Base-by-base conservation (phyloP, 2,329 filamentous ascomycete species). In the Colletotrichum ledebouriae region DNA sequence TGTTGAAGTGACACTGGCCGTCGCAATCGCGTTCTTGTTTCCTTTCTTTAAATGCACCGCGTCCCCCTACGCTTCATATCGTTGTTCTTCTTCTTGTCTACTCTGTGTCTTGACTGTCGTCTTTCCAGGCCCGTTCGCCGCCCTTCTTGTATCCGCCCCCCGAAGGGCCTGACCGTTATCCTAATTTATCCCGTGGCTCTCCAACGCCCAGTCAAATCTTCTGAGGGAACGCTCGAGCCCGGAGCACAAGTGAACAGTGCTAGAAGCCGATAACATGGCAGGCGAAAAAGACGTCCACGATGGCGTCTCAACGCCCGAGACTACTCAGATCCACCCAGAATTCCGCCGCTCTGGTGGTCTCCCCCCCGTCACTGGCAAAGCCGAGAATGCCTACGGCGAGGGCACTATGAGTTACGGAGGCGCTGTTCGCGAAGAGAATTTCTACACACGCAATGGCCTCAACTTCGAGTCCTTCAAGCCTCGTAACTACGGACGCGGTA, bases 401-500 rank as follows among this genome's bases (percentile, higher is more conserved):
- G 61, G 55, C 3, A 7, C n/a, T 9, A 41, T 47, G 9, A 68
- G 53, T 39, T 53, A 53, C 6, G 65, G 33, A 29, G 60, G 25
- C 5, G 49, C 49, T 17, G 3, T 25, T 6, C 66, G 61, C 15
- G 66, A 69, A 9, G 61, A 69, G 0, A 42, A 69, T 61, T 69
- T 69, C 29, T 69, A 65, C 61, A 74, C 73, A 11, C 71, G 73
- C 12, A 73, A 72, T 15, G 73, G 73, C 20, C 70, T 74, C 42
- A 74, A 73, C 61, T 46, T 71, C 1, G 70, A 72, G 57, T 74
- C 73, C 5, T 74, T 74, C 70, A 72, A 72, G 71, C 60, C 55
- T 11, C 72, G 72, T 41, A 63, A 71, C 29, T 70, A 70, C 29
- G 71, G 71, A n/a, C 44, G 52, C 9, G 70, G 68, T 29, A 63